These are phyloP conservation scores for Kurtzmaniella cleridarum DNA, from an alignment of 805 yeast genomes.

Conservation along the genomic window DNA sequence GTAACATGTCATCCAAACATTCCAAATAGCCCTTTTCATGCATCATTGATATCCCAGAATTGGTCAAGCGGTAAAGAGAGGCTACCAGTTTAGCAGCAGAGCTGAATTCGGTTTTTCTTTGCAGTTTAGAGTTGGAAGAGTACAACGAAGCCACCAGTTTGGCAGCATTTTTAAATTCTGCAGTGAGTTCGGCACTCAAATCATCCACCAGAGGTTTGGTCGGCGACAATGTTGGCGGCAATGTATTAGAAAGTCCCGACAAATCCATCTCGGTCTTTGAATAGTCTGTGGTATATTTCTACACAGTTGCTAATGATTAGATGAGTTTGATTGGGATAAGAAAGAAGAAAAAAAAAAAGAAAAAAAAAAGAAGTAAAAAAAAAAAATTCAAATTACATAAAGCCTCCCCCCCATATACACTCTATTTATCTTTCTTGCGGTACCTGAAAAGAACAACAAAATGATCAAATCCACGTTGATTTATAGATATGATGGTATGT, in stretches of 20 bases:
- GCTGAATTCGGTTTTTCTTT: slow-evolving; percentile 27
- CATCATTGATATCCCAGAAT: slow-evolving; percentile 42
- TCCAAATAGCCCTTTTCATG: slow-evolving; percentile 56
- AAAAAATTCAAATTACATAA: no score
- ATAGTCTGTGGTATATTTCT: neutral
- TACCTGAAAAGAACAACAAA: neutral
- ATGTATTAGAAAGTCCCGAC: slow-evolving; percentile 48
- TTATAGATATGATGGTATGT: slow-evolving; percentile 58
- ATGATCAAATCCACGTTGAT: slow-evolving; percentile 68
- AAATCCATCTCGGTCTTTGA: slow-evolving; percentile 44
- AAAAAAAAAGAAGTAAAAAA: no score
- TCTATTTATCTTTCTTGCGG: no score
- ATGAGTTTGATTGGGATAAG: no score
- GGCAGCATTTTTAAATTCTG: slow-evolving; percentile 69
- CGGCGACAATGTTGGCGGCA: slow-evolving; percentile 50
- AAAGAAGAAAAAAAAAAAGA: no score
- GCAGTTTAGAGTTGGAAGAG: slow-evolving; percentile 12
- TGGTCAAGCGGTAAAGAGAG: slow-evolving; percentile 55
- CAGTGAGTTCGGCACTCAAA: slow-evolving; percentile 48
- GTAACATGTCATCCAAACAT: slow-evolving; percentile 53
- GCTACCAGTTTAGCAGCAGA: slow-evolving; percentile 40
- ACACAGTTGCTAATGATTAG: no score
- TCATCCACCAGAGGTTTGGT: slow-evolving; percentile 43
- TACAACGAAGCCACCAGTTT: slow-evolving; percentile 57
- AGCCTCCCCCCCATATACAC: no score